Percentiles rank a stretch among this genome's conserved stretches.
phyloP scores from a whole-genome alignment of 495 filamentous ascomycete genomes.

The Penicillium simplicissimum region DNA sequence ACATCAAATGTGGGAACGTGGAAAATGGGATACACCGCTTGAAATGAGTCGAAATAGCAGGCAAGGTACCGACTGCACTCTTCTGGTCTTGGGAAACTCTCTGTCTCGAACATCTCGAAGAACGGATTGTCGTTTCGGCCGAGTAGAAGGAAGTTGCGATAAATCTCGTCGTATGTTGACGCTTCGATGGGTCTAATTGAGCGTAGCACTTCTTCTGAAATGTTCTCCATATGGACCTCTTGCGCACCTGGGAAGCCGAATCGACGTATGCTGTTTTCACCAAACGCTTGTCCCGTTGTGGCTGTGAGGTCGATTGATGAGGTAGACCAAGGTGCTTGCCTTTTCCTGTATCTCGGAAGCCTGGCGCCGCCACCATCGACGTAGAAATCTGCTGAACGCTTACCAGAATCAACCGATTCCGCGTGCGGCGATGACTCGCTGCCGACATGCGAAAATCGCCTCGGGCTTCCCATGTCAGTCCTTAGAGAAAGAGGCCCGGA shows the following conservation, averaged over 20 bases:
- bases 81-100: conserved; percentile 36
- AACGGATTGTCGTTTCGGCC: conserved; percentile 40
- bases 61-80: conserved; percentile 35
- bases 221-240: conserved; percentile 15
- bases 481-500: conserved; percentile 25
- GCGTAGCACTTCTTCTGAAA: conserved; percentile 17
- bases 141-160: conserved; percentile 35
- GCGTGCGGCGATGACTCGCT: conserved; percentile 25
- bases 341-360: conserved; percentile 34
- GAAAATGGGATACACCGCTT: conserved; percentile 47
- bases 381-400: conserved; percentile 37
- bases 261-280: conserved; percentile 10
- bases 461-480: conserved; percentile 21
- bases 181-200: conserved; percentile 26
- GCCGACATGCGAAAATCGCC: conserved; percentile 19
- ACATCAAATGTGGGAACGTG: conserved; percentile 44
- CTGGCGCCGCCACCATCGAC: conserved; percentile 39
- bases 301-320: conserved; percentile 18
- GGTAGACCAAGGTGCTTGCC: conserved; percentile 25
- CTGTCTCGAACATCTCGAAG: conserved; percentile 39
- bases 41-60: conserved; percentile 43
- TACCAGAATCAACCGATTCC: conserved; percentile 23
- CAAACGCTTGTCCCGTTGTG: conserved; percentile 11
- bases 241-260: conserved; percentile 31
- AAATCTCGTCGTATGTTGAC: conserved; percentile 37